These are phyloP conservation scores for Arthroderma sp. DNA, from an alignment of 2,329 filamentous ascomycete genomes.

Conservation along the genomic window DNA sequence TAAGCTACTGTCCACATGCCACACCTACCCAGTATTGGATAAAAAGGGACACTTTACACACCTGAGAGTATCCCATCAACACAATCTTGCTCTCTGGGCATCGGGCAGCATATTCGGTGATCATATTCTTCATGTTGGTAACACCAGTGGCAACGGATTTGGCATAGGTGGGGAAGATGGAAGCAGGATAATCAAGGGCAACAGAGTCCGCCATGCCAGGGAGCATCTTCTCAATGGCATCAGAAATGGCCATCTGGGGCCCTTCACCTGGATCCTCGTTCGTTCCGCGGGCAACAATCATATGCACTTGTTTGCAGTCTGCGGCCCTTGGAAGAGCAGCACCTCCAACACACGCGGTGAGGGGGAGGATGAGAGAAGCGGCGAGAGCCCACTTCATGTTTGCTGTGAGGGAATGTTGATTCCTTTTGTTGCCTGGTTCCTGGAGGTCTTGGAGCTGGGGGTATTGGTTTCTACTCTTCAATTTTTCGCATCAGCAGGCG, in stretches of 20 bases:
- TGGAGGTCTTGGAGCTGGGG: not conserved
- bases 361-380: not conserved
- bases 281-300: conserved; percentile 10
- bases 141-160: conserved; percentile 8
- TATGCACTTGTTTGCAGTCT: conserved; percentile 4
- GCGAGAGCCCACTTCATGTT: not conserved
- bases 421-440: not conserved
- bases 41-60: not conserved
- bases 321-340: not conserved
- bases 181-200: conserved; percentile 9
- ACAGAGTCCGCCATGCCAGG: not conserved
- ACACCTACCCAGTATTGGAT: not conserved
- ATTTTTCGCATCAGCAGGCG: not conserved
- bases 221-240: not conserved
- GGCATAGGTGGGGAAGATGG: conserved; percentile 8
- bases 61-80: conserved; percentile 11
- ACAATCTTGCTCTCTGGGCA: conserved; percentile 11
- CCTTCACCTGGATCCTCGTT: conserved; percentile 8
- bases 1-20: not conserved
- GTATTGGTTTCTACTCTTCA: no score
- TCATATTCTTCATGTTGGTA: conserved; percentile 3
- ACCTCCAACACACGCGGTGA: not conserved
- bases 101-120: conserved; percentile 5
- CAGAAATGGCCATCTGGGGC: not conserved
- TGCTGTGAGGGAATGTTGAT: not conserved